phyloP scores from a whole-genome alignment of 495 filamentous ascomycete genomes.

The Rhypophila decipiens region DNA sequence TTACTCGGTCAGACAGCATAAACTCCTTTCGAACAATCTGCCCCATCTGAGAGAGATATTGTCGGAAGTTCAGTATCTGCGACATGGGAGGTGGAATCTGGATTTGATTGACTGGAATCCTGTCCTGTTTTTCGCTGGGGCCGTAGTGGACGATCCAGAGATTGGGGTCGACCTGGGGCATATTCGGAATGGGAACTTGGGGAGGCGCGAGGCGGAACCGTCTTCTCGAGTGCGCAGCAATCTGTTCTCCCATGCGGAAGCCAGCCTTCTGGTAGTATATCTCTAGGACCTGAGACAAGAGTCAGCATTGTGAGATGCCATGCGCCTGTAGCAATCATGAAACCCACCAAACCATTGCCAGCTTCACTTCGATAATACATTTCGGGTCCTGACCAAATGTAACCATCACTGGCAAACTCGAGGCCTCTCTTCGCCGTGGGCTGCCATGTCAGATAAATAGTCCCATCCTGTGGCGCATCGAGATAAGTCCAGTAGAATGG shows the following conservation, averaged over 20 bases:
- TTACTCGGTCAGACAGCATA: constrained; percentile 78
- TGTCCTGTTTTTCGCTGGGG: constrained; percentile 61
- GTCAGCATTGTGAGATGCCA: constrained; percentile 10
- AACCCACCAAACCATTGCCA: constrained; percentile 66
- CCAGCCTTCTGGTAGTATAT: constrained; percentile 75
- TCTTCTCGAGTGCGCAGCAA: constrained; percentile 67
- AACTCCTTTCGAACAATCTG: constrained; percentile 87
- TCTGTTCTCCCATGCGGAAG: constrained; percentile 60
- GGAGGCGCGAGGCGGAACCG: constrained; percentile 74
- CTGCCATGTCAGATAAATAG: constrained; percentile 81
- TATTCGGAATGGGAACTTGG: constrained; percentile 52
- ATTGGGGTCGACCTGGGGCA: constrained; percentile 64
- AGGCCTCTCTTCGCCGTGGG: constrained; percentile 58
- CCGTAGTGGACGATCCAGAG: constrained; percentile 95
- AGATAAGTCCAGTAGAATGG: constrained; percentile 91
- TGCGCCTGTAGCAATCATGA: neutral
- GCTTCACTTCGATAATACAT: constrained; percentile 60
- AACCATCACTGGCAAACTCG: constrained; percentile 82
- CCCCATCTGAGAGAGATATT: constrained; percentile 67
- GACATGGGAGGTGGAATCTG: constrained; percentile 53
- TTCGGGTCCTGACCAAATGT: constrained; percentile 80
- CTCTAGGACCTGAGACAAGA: constrained; percentile 53
- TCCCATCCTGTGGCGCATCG: constrained; percentile 71
- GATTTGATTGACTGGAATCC: constrained; percentile 59
- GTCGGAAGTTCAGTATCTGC: constrained; percentile 54